Conservation (phyloP, 2,329 filamentous ascomycete species). For the Lasiodiplodia sp. region DNA sequence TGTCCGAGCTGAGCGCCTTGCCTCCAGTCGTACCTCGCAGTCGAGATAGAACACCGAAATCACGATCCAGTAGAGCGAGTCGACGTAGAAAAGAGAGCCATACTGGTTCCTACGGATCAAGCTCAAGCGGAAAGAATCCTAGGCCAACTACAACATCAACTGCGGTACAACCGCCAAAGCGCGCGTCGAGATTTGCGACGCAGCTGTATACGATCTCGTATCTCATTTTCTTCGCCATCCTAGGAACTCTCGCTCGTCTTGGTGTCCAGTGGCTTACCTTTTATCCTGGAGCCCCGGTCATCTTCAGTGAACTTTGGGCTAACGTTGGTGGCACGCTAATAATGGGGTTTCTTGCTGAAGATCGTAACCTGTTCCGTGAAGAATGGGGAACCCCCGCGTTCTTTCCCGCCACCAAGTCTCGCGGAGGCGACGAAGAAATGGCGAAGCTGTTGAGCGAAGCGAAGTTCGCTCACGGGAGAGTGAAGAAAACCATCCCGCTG, state of each 20-base stretch:
- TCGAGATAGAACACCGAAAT: constrained; percentile 15
- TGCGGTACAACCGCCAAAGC: not conserved
- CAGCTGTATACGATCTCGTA: constrained; percentile 74
- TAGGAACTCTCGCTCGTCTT: constrained; percentile 83
- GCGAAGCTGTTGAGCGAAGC: constrained; percentile 41
- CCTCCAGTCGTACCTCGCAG: constrained; percentile 23
- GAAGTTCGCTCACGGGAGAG: constrained; percentile 49
- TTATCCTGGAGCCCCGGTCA: constrained; percentile 78
- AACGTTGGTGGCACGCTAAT: constrained; percentile 83
- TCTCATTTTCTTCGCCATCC: constrained; percentile 82
- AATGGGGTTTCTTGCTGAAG: constrained; percentile 86
- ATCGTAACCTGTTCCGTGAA: constrained; percentile 74
- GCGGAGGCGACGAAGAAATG: constrained; percentile 48
- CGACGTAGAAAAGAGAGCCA: constrained; percentile 5
- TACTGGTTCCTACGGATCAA: not conserved
- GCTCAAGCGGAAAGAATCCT: not conserved
- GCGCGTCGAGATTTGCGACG: constrained; percentile 43
- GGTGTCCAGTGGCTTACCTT: constrained; percentile 80
- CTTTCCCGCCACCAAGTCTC: constrained; percentile 46
- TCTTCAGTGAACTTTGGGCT: constrained; percentile 82
- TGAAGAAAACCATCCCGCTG: constrained; percentile 85
- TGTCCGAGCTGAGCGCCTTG: constrained; percentile 25
- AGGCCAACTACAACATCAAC: not conserved
- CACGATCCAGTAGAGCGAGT: not conserved
- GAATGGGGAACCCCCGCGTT: constrained; percentile 64